phyloP scores from a whole-genome alignment of 805 yeast species.

The Ogataea paradorogensis region DNA sequence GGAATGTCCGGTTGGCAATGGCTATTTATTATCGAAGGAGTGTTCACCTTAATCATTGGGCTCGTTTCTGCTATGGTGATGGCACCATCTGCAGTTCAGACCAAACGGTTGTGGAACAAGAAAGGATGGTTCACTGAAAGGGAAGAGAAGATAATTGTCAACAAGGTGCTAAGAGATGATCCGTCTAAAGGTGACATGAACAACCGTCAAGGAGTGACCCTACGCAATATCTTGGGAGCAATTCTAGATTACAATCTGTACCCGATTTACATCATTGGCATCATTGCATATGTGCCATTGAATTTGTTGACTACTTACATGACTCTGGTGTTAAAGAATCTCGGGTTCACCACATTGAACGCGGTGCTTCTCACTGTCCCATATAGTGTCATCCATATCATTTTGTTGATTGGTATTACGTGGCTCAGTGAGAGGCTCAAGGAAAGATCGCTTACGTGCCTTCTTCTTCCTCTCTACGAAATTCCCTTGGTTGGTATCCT shows the following conservation, averaged over 20 bases:
- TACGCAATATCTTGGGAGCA: slow-evolving; percentile 36
- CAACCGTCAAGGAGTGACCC: slow-evolving; percentile 47
- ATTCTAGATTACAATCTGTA: slow-evolving; percentile 46
- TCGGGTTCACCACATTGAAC: slow-evolving; percentile 42
- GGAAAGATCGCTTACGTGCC: slow-evolving; percentile 45
- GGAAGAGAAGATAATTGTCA: slow-evolving; percentile 52
- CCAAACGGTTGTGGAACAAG: slow-evolving; percentile 30
- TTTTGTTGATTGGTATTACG: slow-evolving; percentile 9
- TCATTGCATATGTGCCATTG: slow-evolving; percentile 37
- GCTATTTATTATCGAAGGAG: slow-evolving; percentile 32
- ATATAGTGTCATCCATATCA: slow-evolving; percentile 10
- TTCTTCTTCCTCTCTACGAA: slow-evolving; percentile 12
- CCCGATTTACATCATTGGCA: slow-evolving; percentile 46
- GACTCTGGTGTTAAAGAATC: slow-evolving; percentile 42
- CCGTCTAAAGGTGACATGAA: slow-evolving; percentile 63
- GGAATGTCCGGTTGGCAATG: slow-evolving; percentile 35
- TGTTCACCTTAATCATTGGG: slow-evolving; percentile 35
- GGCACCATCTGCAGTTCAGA: slow-evolving; percentile 35
- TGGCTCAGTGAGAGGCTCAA: slow-evolving; percentile 35
- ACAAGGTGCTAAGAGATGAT: slow-evolving; percentile 54
- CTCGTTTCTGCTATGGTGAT: slow-evolving; percentile 12
- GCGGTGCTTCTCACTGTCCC: slow-evolving; percentile 31
- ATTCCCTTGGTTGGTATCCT: slow-evolving; percentile 17
- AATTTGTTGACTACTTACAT: slow-evolving; percentile 39
- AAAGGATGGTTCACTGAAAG: slow-evolving; percentile 40